Evolutionary conservation across 176 grass and related monocot species (phyloP).

Genomic region (Rhynchospora pubera): DNA sequence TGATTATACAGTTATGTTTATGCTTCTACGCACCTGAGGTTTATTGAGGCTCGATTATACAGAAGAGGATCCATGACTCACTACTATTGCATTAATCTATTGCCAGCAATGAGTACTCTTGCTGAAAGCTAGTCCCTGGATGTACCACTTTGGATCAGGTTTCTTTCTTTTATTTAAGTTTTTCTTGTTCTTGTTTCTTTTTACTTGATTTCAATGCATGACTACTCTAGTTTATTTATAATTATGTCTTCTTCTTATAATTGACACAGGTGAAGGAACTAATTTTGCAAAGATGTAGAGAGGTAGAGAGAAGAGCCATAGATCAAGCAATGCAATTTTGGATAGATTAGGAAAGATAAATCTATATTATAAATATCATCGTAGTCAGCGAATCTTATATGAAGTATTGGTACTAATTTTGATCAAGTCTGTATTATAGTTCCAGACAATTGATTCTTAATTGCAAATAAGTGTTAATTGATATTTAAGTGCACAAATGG

Average conservation of each 20-base stretch:
- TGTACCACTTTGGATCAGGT: constrained; percentile 80
- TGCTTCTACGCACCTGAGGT: too few species aligned
- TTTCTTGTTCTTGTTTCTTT: background rate
- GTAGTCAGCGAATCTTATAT: background rate
- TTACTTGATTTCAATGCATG: background rate
- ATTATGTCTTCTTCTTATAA: constrained; percentile 3
- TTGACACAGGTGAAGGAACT: constrained; percentile 54
- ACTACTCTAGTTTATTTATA: background rate
- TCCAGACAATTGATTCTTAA: constrained; percentile 3
- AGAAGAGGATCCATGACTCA: background rate
- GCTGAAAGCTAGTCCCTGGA: constrained; percentile 70
- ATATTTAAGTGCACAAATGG: background rate
- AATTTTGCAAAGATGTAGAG: constrained; percentile 82
- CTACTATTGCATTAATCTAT: background rate
- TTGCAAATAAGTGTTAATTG: background rate
- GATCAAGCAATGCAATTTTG: constrained; percentile 98
- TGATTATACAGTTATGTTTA: background rate
- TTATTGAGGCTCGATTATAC: too few species aligned
- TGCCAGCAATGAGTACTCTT: constrained; percentile 18
- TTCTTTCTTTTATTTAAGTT: constrained; percentile 6
- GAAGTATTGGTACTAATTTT: background rate
- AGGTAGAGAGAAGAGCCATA: constrained; percentile 89
- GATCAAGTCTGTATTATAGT: constrained; percentile 11
- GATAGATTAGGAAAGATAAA: constrained; percentile 70
- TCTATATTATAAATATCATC: background rate